phyloP scores from a whole-genome alignment of 345 rosid genomes.

The Eucalyptus viminalis region DNA sequence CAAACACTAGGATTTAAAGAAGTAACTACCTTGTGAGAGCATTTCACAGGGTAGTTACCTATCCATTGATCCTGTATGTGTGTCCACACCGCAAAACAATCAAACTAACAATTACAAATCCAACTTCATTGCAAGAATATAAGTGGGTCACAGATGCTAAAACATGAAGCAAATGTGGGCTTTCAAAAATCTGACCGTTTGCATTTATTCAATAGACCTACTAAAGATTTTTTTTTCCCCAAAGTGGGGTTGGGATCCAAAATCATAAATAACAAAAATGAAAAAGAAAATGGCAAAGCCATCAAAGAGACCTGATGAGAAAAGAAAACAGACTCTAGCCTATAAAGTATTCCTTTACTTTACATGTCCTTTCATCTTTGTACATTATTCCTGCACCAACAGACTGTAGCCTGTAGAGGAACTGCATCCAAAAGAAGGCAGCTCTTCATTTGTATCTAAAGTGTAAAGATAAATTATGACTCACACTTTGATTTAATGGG shows the following conservation, averaged over 20 bases:
- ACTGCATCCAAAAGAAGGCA: not conserved
- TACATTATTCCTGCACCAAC: not conserved
- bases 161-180: not conserved
- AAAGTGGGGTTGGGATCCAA: not conserved
- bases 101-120: not conserved
- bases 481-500: not conserved
- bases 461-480: not conserved
- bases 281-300: not conserved
- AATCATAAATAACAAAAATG: not conserved
- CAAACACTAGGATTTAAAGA: not conserved
- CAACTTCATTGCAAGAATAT: not conserved
- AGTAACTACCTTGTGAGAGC: not conserved
- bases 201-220: not conserved
- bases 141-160: not conserved
- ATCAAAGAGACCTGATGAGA: not conserved
- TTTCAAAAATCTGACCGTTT: not conserved
- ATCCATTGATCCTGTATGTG: not conserved
- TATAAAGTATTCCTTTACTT: not conserved
- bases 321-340: not conserved
- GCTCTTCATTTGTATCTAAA: not conserved
- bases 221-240: not conserved
- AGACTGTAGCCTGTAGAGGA: not conserved
- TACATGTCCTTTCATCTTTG: not conserved
- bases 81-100: not conserved
- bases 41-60: not conserved